A percentile compares a stretch with the other conserved stretches of the same genome.
Evolutionary conservation across 208 protist genomes (phyloP).

Genomic region (Wallacemonas rigidus): DNA sequence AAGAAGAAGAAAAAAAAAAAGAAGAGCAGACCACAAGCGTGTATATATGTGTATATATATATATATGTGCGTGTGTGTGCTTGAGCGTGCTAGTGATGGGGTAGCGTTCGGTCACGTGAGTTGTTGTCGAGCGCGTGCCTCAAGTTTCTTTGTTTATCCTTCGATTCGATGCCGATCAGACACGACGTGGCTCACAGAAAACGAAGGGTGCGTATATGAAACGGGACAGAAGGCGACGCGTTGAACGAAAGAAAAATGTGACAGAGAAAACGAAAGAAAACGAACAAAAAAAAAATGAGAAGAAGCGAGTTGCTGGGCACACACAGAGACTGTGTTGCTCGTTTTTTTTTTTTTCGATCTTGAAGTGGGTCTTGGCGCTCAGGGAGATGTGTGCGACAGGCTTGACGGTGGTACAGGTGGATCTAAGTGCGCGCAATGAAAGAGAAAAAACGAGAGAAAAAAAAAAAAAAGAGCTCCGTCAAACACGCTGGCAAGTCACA

Average conservation of each 20-base stretch:
- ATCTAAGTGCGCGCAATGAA: conserved; percentile 5
- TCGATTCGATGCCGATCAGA: background rate
- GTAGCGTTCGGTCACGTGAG: background rate
- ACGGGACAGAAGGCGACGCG: background rate
- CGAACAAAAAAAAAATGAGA: conserved; percentile 24
- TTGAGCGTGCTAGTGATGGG: conserved; percentile 1
- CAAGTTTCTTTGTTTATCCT: conserved; percentile 12
- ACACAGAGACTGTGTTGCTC: background rate
- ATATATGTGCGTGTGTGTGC: conserved; percentile 13
- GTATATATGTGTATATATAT: conserved; percentile 46
- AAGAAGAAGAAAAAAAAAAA: too few relatives aligned
- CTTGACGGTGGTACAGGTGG: conserved; percentile 10
- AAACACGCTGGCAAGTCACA: too few relatives aligned
- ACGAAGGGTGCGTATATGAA: conserved; percentile 1
- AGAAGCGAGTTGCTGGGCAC: background rate
- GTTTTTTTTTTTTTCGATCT: conserved; percentile 11
- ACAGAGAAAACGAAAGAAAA: conserved; percentile 3
- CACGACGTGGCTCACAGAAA: background rate
- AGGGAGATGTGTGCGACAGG: conserved; percentile 2
- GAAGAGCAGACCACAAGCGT: conserved; percentile 17
- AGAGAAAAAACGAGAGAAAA: conserved; percentile 21
- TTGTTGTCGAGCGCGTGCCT: background rate
- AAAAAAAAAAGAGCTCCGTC: conserved; percentile 14
- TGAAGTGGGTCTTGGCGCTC: conserved; percentile 1
- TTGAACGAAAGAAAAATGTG: conserved; percentile 11